Evolutionary conservation across 2,329 filamentous ascomycete species (phyloP).

Genomic region (Claviceps cyperi): DNA sequence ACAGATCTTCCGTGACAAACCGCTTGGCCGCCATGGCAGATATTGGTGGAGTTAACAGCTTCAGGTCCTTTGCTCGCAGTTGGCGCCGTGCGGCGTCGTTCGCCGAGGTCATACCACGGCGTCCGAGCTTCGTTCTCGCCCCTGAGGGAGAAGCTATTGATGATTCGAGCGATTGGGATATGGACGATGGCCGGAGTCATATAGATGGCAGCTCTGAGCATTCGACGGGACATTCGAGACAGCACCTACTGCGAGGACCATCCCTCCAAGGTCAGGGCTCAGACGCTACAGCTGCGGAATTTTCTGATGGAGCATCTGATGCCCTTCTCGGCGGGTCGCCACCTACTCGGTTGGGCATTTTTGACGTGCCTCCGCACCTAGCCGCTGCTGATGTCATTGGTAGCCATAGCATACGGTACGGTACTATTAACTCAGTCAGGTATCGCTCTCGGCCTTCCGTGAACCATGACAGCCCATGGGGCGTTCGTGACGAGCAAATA

Average conservation of each 20-base stretch:
- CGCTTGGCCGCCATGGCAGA: conserved; percentile 46
- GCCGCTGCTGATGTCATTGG: conserved; percentile 56
- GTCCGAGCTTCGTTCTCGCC: conserved; percentile 56
- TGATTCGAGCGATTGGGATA: conserved; percentile 13
- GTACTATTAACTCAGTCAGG: conserved; percentile 26
- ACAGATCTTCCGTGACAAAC: conserved; percentile 44
- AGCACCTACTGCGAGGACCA: conserved; percentile 35
- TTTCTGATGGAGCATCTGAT: conserved; percentile 23
- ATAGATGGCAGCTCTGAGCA: conserved; percentile 21
- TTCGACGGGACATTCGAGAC: conserved; percentile 32
- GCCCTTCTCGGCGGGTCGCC: conserved; percentile 15
- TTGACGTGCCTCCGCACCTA: conserved; percentile 44
- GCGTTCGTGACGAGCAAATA: conserved; percentile 21
- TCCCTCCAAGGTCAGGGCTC: conserved; percentile 8
- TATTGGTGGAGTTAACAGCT: conserved; percentile 81
- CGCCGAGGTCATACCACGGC: conserved; percentile 70
- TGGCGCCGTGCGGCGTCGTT: conserved; percentile 88
- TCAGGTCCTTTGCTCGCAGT: conserved; percentile 83
- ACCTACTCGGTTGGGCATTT: conserved; percentile 29
- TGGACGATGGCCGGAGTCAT: conserved; percentile 27
- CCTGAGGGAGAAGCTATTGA: conserved; percentile 29
- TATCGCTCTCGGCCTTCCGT: conserved; percentile 31
- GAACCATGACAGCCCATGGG: conserved; percentile 20
- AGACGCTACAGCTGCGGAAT: conserved; percentile 32
- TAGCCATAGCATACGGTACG: conserved; percentile 49